A percentile compares a stretch with the other conserved stretches of the same genome.
These are phyloP conservation scores for Cryoendolithus antarcticus DNA, from an alignment of 2,329 filamentous ascomycete species.

Conservation along the genomic window DNA sequence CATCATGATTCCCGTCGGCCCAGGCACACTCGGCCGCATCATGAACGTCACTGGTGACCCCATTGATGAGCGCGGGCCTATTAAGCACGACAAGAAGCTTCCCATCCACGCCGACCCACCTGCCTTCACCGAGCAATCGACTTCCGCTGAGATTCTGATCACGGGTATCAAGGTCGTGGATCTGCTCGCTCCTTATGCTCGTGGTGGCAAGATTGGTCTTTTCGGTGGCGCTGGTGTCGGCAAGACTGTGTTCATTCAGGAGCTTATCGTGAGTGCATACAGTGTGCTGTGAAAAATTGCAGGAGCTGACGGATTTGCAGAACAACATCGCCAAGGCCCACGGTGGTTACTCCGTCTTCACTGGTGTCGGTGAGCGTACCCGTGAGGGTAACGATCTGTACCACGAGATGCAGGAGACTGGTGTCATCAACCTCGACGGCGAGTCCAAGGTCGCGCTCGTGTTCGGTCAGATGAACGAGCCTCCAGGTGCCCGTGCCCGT, in stretches of 20 bases:
- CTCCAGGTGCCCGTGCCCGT: slow-evolving; percentile 98
- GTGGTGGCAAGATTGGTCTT: slow-evolving; percentile 99
- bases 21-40: slow-evolving; percentile 91
- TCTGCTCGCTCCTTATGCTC: slow-evolving; percentile 94
- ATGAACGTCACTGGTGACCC: slow-evolving; percentile 99
- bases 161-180: slow-evolving; percentile 99
- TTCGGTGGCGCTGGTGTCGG: slow-evolving; percentile 99
- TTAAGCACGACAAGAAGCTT: slow-evolving; percentile 78
- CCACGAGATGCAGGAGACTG: slow-evolving; percentile 99
- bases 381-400: slow-evolving; percentile 99
- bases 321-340: slow-evolving; percentile 99
- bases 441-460: slow-evolving; percentile 99
- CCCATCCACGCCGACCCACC: slow-evolving; percentile 95
- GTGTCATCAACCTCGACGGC: slow-evolving; percentile 97
- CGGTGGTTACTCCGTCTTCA: slow-evolving; percentile 99
- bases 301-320: slow-evolving; percentile 25
- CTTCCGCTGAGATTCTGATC: slow-evolving; percentile 86
- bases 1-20: slow-evolving; percentile 93
- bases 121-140: slow-evolving; percentile 89
- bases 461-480: slow-evolving; percentile 99
- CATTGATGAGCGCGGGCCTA: slow-evolving; percentile 97
- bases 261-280: slow-evolving; percentile 65
- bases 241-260: slow-evolving; percentile 99
- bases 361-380: slow-evolving; percentile 99
- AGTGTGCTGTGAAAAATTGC: background rate